A percentile compares a stretch with the other conserved stretches of the same genome.
Conservation (phyloP, 2,329 filamentous ascomycete genomes). For the Aspergillus japonicus region DNA sequence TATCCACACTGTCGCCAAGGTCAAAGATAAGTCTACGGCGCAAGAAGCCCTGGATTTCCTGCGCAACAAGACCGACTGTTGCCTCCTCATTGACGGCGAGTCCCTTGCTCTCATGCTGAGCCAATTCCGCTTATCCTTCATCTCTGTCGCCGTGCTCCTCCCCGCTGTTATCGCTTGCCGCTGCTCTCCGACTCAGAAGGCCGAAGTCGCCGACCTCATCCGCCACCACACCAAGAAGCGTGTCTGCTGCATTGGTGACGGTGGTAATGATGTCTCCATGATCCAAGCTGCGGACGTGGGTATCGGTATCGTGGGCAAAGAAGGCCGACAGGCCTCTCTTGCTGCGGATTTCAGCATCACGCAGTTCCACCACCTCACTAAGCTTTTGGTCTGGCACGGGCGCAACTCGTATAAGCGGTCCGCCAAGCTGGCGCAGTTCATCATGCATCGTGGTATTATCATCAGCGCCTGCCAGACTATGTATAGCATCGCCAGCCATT, state of each 20-base stretch:
- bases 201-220: slow-evolving; percentile 87
- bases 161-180: slow-evolving; percentile 94
- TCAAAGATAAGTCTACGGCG: slow-evolving; percentile 79
- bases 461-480: slow-evolving; percentile 96
- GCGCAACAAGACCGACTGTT: slow-evolving; percentile 79
- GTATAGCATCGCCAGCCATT: slow-evolving; percentile 89
- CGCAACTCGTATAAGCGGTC: slow-evolving; percentile 95
- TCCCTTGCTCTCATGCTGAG: slow-evolving; percentile 79
- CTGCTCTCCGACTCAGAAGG: slow-evolving; percentile 95
- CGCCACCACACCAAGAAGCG: slow-evolving; percentile 89
- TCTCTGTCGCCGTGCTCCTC: slow-evolving; percentile 80
- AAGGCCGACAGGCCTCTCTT: slow-evolving; percentile 89
- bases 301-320: slow-evolving; percentile 96
- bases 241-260: slow-evolving; percentile 95
- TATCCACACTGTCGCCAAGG: slow-evolving; percentile 86
- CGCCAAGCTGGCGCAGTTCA: slow-evolving; percentile 94
- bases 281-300: slow-evolving; percentile 98
- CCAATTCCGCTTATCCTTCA: slow-evolving; percentile 80
- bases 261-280: slow-evolving; percentile 98
- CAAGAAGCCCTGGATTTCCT: slow-evolving; percentile 88
- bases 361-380: slow-evolving; percentile 91
- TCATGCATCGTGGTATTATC: slow-evolving; percentile 94
- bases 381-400: slow-evolving; percentile 97
- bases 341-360: slow-evolving; percentile 96
- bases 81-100: slow-evolving; percentile 91